Base-by-base conservation (phyloP, 225 moss, liverwort and hornwort species). In the Neckera pumila region DNA sequence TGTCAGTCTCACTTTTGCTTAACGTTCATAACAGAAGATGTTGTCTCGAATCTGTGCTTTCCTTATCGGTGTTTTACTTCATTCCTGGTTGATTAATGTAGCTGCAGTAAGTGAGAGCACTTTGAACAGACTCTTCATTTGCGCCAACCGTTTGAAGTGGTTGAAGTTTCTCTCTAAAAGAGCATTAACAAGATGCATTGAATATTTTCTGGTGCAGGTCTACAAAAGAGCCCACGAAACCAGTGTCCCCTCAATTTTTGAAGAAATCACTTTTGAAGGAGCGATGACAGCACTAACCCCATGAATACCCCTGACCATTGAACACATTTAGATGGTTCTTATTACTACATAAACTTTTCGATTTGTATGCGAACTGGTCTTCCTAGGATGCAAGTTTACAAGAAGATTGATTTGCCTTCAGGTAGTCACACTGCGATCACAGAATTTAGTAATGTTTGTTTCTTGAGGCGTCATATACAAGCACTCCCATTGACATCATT, bases 201-300 rank as follows among this genome's bases (percentile, higher is more conserved):
- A 84, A 47, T 80, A 27, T 42, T 83, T 65, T 69, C 79, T 73
- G 79, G 34, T 89, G 87, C 93, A 98, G 96, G 90, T 98, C 96
- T 60, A 81, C 87, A 36, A 96, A 94, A 89, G 94, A 91, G 86
- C 96, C 92, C n/a, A 98, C 98, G 36, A 92, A 90, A 80, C 96
- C 98, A 47, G 87, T 95, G 49, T 93, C 98, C 36, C 98, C 96
- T 78, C 94, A 90, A 84, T 91, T 95, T 69, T 84, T 80, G 27
- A 89, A 89, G 76, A 93, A 91, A 42, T 56, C 67, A 34, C 76
- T 84, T 21, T 89, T 91, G 53, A 90, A 69, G 65, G 92, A 92
- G 67, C 88, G 86, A 25, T 90, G 84, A 93, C 49, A 40, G 23
- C 34, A 77, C 45, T 14, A 43, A 84, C 81, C 4, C 9, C 80